phyloP scores from a whole-genome alignment of 2,329 filamentous ascomycete species.

The Beauveria brongniartii region DNA sequence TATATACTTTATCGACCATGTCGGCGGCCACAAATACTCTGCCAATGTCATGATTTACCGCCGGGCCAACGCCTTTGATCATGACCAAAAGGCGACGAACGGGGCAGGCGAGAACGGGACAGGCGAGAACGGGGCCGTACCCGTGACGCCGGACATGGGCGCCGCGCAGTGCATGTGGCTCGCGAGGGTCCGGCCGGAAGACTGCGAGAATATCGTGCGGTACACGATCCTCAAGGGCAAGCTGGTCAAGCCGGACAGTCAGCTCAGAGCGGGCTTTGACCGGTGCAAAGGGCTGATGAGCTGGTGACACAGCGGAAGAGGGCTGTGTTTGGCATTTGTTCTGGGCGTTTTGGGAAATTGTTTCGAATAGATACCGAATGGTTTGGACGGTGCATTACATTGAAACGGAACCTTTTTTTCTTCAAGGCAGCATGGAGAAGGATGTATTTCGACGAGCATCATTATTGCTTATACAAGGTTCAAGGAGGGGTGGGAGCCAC shows the following conservation, averaged over 20 bases:
- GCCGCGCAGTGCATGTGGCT: conserved; percentile 91
- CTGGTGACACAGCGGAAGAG: conserved; percentile 51
- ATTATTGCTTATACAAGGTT: no score
- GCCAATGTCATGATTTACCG: conserved; percentile 94
- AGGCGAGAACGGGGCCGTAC: conserved; percentile 14
- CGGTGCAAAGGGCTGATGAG: conserved; percentile 70
- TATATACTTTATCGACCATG: conserved; percentile 93
- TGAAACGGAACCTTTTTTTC: not conserved
- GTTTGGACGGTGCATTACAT: not conserved
- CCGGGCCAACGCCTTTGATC: conserved; percentile 47
- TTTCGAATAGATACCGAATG: no score
- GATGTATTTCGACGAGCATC: no score
- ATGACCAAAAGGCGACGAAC: conserved; percentile 29
- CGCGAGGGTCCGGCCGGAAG: conserved; percentile 73
- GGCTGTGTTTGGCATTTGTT: no score
- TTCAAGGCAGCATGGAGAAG: no score
- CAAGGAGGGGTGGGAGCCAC: no score
- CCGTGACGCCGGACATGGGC: conserved; percentile 35
- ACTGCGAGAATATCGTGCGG: conserved; percentile 85
- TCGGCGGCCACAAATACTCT: conserved; percentile 92
- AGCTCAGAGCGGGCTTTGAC: conserved; percentile 88
- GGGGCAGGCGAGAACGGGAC: no score
- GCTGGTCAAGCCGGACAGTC: conserved; percentile 78
- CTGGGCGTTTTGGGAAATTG: no score
- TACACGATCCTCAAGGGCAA: conserved; percentile 91